phyloP scores from a whole-genome alignment of 2,329 filamentous ascomycete genomes.

The Ceratocystis variospora region DNA sequence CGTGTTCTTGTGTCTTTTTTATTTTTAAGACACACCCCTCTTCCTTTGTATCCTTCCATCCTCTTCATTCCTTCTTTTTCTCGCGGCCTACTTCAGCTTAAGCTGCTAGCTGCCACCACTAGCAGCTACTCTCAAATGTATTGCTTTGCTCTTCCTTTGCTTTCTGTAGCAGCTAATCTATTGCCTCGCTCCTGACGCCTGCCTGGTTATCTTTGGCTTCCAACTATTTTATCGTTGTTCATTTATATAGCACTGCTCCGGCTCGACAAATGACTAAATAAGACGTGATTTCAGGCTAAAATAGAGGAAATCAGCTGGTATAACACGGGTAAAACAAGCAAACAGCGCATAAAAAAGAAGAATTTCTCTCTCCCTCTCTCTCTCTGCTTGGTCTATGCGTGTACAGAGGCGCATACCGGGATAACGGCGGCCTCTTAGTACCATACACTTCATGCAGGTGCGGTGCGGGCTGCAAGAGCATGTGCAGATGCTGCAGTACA shows the following conservation, averaged over 20 bases:
- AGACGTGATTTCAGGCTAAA: neutral
- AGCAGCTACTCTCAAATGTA: too few relatives aligned
- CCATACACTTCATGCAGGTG: neutral
- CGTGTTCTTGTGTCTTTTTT: too few relatives aligned
- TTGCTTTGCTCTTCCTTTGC: too few relatives aligned
- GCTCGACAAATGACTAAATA: neutral
- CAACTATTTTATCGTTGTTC: too few relatives aligned
- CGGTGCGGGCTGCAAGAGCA: neutral
- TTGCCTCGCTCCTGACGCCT: too few relatives aligned
- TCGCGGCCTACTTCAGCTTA: neutral
- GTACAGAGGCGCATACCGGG: neutral
- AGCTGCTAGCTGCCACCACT: neutral
- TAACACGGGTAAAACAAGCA: neutral
- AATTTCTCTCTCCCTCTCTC: too few relatives aligned
- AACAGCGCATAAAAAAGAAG: too few relatives aligned
- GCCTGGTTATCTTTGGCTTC: too few relatives aligned
- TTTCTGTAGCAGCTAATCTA: too few relatives aligned
- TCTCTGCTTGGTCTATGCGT: neutral
- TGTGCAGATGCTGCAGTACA: neutral
- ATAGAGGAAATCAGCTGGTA: neutral
- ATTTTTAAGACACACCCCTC: neutral
- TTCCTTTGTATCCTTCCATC: neutral
- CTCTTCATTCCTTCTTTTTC: neutral
- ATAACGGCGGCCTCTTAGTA: neutral
- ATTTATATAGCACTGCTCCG: too few relatives aligned